A percentile compares a stretch with the other conserved stretches of the same genome.
Conservation (phyloP, 140 eudicot genomes). For the Stevia rebaudiana region DNA sequence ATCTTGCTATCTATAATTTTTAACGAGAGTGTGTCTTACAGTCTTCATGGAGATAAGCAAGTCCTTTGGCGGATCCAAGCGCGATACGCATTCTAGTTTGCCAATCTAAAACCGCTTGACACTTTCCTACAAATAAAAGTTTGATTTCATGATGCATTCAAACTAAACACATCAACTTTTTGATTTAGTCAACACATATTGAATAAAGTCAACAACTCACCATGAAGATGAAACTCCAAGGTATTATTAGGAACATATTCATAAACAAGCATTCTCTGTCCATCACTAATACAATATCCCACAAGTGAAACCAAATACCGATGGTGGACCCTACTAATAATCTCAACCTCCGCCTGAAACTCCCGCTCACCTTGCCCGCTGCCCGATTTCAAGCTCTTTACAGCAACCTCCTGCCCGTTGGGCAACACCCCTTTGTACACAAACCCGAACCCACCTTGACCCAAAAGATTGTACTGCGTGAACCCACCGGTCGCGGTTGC, state of each 20-base stretch:
- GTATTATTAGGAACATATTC: conserved; percentile 64
- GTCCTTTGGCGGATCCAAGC: conserved; percentile 83
- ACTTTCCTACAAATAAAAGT: conserved; percentile 50
- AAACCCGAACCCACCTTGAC: conserved; percentile 73
- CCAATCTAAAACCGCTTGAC: conserved; percentile 59
- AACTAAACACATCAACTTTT: conserved; percentile 20
- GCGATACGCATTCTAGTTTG: conserved; percentile 62
- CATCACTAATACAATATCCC: conserved; percentile 58
- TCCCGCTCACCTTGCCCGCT: conserved; percentile 84
- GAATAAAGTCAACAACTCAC: conserved; percentile 30
- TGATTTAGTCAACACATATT: conserved; percentile 15
- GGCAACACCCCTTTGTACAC: conserved; percentile 70
- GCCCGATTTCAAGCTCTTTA: conserved; percentile 68
- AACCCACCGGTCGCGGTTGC: conserved; percentile 61
- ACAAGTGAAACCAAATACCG: conserved; percentile 69
- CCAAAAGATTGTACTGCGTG: conserved; percentile 47
- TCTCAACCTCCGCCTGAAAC: conserved; percentile 79
- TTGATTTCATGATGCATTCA: conserved; percentile 29
- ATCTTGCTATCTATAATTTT: neutral
- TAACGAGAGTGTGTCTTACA: conserved; percentile 32
- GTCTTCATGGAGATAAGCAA: conserved; percentile 84
- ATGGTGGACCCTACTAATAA: conserved; percentile 75
- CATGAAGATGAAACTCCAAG: conserved; percentile 63
- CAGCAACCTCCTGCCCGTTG: conserved; percentile 51
- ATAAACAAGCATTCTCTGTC: conserved; percentile 59